Evolutionary conservation across 1,284 basidiomycete species (phyloP).

Genomic region (Tilletiaria anomala): DNA sequence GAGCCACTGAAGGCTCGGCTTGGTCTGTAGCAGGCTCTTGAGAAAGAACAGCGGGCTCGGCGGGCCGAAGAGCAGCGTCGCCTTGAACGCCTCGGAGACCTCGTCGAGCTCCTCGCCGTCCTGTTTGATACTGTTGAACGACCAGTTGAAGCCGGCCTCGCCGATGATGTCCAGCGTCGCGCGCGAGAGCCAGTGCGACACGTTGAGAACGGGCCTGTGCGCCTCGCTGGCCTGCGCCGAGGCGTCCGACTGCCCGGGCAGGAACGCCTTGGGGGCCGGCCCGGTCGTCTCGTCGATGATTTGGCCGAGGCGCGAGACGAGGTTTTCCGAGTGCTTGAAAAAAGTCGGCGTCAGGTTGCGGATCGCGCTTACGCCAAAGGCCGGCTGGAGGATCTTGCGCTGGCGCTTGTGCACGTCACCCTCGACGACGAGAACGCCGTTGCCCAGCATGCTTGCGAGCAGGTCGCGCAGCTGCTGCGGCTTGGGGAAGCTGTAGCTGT

Average conservation of each 20-base stretch:
- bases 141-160: constrained; percentile 26
- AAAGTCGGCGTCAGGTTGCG: constrained; percentile 24
- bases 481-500: constrained; percentile 28
- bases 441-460: constrained; percentile 23
- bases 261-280: neutral
- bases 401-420: constrained; percentile 28
- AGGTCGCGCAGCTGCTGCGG: constrained; percentile 9
- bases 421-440: constrained; percentile 28
- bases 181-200: constrained; percentile 12
- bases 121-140: constrained; percentile 12
- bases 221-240: neutral
- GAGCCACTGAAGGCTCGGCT: no score
- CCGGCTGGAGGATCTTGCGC: constrained; percentile 27
- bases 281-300: constrained; percentile 8
- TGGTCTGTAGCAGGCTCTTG: no score
- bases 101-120: no score
- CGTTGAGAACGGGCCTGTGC: constrained; percentile 12
- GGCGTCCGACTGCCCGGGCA: constrained; percentile 1
- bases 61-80: no score
- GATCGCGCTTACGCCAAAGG: constrained; percentile 22
- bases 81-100: no score
- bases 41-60: no score
- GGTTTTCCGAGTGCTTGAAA: constrained; percentile 9
- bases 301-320: constrained; percentile 10
- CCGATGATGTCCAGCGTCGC: constrained; percentile 33